Conservation (phyloP, 2,329 filamentous ascomycete species). For the Esteya vermicola region DNA sequence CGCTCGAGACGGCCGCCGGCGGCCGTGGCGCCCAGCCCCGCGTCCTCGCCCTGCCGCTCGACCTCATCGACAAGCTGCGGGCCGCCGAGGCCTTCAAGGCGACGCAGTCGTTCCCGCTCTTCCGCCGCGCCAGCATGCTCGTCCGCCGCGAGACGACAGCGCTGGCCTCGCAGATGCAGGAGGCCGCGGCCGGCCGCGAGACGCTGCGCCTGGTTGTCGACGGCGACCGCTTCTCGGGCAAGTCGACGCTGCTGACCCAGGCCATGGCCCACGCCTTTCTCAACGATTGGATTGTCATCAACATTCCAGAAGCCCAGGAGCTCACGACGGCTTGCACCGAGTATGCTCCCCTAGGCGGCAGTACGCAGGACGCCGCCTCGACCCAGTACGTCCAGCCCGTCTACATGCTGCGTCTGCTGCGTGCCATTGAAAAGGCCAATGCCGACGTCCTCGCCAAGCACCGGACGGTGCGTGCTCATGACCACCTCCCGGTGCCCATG, state of each 20-base stretch:
- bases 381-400: conserved; percentile 61
- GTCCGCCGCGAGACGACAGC: conserved; percentile 66
- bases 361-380: too few species aligned
- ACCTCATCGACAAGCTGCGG: conserved; percentile 64
- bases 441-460: conserved; percentile 41
- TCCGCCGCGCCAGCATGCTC: conserved; percentile 66
- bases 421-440: conserved; percentile 61
- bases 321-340: conserved; percentile 67
- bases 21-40: conserved; percentile 16
- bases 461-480: conserved; percentile 26
- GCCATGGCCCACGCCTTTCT: conserved; percentile 68
- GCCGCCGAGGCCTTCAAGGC: conserved; percentile 83
- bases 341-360: conserved; percentile 56
- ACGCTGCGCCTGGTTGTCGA: conserved; percentile 52
- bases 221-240: conserved; percentile 64
- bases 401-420: conserved; percentile 62
- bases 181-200: conserved; percentile 37
- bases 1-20: background rate
- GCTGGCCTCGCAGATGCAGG: conserved; percentile 48
- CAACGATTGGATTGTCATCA: conserved; percentile 78
- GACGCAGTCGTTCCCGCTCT: conserved; percentile 77
- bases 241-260: conserved; percentile 77
- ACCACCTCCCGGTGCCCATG: conserved; percentile 41
- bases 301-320: conserved; percentile 79
- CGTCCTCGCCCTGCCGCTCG: conserved; percentile 54